Base-by-base conservation (phyloP, 768 basidiomycete genomes). In the Clitopilus passeckerianus region DNA sequence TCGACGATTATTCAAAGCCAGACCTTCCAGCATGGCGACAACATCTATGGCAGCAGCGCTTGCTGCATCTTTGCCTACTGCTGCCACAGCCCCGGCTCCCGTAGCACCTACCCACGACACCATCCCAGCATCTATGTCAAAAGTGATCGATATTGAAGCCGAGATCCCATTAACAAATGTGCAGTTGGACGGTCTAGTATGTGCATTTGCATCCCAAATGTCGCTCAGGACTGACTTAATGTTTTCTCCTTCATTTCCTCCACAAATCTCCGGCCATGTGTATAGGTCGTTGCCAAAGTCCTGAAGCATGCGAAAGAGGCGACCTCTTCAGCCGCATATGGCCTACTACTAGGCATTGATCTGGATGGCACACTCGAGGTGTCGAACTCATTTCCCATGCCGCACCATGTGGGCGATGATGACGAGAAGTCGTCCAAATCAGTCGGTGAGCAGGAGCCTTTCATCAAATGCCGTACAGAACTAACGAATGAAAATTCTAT, bases 41-140 rank as follows among this genome's bases (percentile, higher is more conserved):
- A 82, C 85, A 33, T 95, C 95, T 44, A 95, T 97, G 92, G 95
- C 95, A 54, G 93, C 93, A 70, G 86, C 93, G 52, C 81, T 96
- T 24, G 93, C 94, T 66, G 94, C 95, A 30, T 87, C 89, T 23
- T 76, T 90, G 27, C 90, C 91, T 53, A 80, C 85, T 63, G 85
- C 87, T 10, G 75, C 83, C 53, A 73, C 86, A 23, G 79, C 84
- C 9, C 82, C 86, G 8, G 76, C 79, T 14, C 85, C 89, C 15
- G 80, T 80, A 60, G 82, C 84, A 9, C 86, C 89, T 16, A 84
- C 80, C 24, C 87, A 91, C 75, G 93, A 95, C 73, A 87, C 87
- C 46, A 92, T 97, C 61, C 95, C 95, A 16, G 84, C 93, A 5
- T 91, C 93, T 62, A 93, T 96, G 90, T 85, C 93, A 50, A 94